A percentile compares a stretch with the other conserved stretches of the same genome.
Conservation (phyloP, 2,329 filamentous ascomycete species). For the Ceratocystis lukuohia region DNA sequence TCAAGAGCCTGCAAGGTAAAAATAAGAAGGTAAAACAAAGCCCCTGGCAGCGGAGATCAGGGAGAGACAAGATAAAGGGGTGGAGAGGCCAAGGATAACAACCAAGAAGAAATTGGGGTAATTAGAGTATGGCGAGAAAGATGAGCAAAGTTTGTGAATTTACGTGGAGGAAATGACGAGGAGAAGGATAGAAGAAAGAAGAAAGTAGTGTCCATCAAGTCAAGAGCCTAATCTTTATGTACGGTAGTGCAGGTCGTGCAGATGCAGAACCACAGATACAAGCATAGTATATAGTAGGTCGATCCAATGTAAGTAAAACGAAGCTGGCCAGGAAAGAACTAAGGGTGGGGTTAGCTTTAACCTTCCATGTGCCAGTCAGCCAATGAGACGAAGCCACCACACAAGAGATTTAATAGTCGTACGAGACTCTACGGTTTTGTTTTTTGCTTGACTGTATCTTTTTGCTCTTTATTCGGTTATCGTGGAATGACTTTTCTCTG, state of each 20-base stretch:
- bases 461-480: conserved; percentile 34
- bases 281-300: background rate
- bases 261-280: background rate
- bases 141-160: background rate
- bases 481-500: conserved; percentile 36
- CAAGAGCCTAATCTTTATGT: background rate
- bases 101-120: background rate
- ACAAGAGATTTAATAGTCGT: conserved; percentile 24
- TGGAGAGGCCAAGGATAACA: background rate
- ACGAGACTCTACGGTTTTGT: conserved; percentile 26
- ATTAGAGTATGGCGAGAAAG: background rate
- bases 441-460: conserved; percentile 40
- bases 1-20: background rate
- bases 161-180: background rate
- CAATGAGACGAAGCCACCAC: background rate
- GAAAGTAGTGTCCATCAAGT: background rate
- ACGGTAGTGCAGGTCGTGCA: background rate
- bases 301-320: background rate
- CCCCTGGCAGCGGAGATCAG: background rate
- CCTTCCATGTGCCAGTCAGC: background rate
- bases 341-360: background rate
- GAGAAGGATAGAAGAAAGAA: background rate
- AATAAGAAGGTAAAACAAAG: conserved; percentile 3
- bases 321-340: background rate
- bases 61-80: background rate